phyloP scores from a whole-genome alignment of 106 monocot species.

The Dioscorea dumetorum region DNA sequence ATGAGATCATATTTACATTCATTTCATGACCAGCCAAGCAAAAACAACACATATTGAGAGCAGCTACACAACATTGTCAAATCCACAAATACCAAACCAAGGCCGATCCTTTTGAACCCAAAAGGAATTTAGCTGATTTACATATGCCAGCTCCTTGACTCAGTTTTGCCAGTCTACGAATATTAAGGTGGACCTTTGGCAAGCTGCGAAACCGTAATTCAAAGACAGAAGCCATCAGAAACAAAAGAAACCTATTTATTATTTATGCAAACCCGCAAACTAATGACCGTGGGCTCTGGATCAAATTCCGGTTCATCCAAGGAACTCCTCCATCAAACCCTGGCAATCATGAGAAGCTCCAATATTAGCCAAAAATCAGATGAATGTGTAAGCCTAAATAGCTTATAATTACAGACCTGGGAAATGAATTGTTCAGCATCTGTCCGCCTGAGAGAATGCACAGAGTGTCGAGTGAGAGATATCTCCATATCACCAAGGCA shows the following conservation, averaged over 20 bases:
- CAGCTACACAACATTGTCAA: no score
- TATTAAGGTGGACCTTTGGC: background rate
- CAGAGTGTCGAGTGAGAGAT: constrained; percentile 60
- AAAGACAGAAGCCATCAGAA: background rate
- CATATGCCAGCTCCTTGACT: no score
- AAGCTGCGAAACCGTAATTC: background rate
- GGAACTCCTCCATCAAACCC: constrained; percentile 76
- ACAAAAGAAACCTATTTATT: background rate
- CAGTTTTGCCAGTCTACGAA: no score
- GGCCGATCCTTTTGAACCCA: no score
- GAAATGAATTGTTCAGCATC: constrained; percentile 87
- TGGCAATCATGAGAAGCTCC: constrained; percentile 7
- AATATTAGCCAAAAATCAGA: background rate
- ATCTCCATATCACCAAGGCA: constrained; percentile 62
- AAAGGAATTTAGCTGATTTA: no score
- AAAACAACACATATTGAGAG: no score
- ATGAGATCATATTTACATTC: no score
- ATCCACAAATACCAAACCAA: no score
- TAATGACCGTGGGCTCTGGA: no score
- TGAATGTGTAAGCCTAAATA: background rate
- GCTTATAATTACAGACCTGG: constrained; percentile 41
- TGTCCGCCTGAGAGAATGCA: constrained; percentile 80
- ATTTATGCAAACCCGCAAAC: no score
- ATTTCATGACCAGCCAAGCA: no score
- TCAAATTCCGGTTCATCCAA: constrained; percentile 16